Percentiles rank a stretch among this genome's conserved stretches.
These are phyloP conservation scores for Ophiostoma pallidulum DNA, from an alignment of 2,329 filamentous ascomycete species.

Conservation along the genomic window DNA sequence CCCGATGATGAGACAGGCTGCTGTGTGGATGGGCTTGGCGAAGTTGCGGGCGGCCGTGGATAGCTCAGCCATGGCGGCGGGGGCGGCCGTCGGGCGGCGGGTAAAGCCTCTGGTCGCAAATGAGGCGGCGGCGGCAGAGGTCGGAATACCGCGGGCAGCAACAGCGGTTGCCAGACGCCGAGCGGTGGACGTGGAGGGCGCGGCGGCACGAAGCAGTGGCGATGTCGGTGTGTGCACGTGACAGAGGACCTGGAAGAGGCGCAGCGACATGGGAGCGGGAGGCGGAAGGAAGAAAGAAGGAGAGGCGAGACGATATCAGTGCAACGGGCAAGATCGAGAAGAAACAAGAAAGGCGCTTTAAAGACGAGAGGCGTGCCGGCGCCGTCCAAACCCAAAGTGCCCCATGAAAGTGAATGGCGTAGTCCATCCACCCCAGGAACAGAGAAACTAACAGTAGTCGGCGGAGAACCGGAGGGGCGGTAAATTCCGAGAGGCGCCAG, in stretches of 20 bases:
- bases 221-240: slow-evolving; percentile 12
- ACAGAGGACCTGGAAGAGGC: slow-evolving; percentile 12
- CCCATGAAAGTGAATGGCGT: no score
- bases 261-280: slow-evolving; percentile 12
- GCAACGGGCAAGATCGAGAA: not conserved
- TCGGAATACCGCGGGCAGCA: no score
- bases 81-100: not conserved
- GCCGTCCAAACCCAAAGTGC: no score
- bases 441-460: not conserved
- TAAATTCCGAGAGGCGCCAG: no score
- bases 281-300: not conserved
- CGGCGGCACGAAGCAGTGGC: slow-evolving; percentile 1
- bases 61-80: slow-evolving; percentile 12
- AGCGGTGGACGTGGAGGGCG: not conserved
- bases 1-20: slow-evolving; percentile 90
- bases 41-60: slow-evolving; percentile 11
- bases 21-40: slow-evolving; percentile 63
- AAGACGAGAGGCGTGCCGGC: no score
- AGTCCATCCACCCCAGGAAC: not conserved
- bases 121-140: not conserved
- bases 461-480: slow-evolving; percentile 4
- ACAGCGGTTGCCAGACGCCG: no score
- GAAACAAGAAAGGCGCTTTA: no score
- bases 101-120: not conserved
- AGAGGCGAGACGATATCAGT: not conserved